A percentile compares a stretch with the other conserved stretches of the same genome.
Evolutionary conservation across 495 filamentous ascomycete genomes (phyloP).

Genomic region (Aspergillus incahuasiensis): DNA sequence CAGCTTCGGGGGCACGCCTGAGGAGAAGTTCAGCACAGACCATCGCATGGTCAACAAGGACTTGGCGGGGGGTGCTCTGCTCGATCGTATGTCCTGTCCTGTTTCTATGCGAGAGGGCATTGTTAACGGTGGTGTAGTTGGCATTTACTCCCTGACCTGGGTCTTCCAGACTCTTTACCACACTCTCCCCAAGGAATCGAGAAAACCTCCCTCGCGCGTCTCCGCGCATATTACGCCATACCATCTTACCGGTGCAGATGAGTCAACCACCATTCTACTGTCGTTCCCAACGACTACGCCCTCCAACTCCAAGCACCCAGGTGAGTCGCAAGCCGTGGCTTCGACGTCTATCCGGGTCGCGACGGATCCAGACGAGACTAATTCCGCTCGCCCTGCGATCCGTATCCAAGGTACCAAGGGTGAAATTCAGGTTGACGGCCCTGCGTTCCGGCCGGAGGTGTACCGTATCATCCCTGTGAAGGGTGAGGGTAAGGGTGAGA

Average conservation of each 20-base stretch:
- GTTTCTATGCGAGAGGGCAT: neutral
- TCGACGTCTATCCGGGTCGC: constrained; percentile 66
- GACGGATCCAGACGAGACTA: constrained; percentile 60
- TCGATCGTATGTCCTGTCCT: constrained; percentile 56
- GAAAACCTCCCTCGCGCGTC: constrained; percentile 51
- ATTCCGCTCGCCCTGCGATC: constrained; percentile 60
- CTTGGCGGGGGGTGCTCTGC: constrained; percentile 76
- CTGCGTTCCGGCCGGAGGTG: constrained; percentile 62
- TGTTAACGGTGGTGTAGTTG: constrained; percentile 47
- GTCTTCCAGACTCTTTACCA: constrained; percentile 90
- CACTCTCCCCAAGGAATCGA: constrained; percentile 53
- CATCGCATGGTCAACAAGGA: constrained; percentile 86
- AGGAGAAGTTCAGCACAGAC: constrained; percentile 47
- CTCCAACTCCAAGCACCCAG: constrained; percentile 27
- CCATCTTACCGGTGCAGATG: constrained; percentile 74
- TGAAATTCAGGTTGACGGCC: constrained; percentile 78
- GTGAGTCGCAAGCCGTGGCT: constrained; percentile 66
- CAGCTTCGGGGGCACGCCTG: constrained; percentile 47
- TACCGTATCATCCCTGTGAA: constrained; percentile 56
- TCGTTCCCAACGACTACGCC: constrained; percentile 66
- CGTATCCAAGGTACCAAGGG: constrained; percentile 82
- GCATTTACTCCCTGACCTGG: constrained; percentile 89
- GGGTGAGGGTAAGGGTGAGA: constrained; percentile 37
- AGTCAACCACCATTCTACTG: constrained; percentile 72
- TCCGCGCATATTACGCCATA: constrained; percentile 70